Base-by-base conservation (phyloP, 768 basidiomycete genomes). In the Tricholoma flavovirens region DNA sequence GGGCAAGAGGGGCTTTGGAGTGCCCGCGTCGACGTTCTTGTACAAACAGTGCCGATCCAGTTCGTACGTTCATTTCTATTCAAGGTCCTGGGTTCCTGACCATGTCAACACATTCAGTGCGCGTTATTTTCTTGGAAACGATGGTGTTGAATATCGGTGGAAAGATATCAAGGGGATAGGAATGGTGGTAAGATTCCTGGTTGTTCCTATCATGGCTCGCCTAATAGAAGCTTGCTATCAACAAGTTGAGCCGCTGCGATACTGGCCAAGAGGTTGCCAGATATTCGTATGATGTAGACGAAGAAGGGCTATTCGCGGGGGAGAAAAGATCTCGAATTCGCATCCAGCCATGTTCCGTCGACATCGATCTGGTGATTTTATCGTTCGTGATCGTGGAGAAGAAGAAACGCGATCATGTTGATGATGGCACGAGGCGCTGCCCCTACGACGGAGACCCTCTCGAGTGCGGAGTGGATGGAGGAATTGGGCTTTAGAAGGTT, bases 331-430 rank as follows among this genome's bases (percentile, higher is more conserved):
- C 75, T 40, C 69, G 73, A 21, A 72, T 83, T 22, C 68, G 69
- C 42, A 74, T 82, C 46, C 72, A 80, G 52, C 77, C 80, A n/a
- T 73, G 70, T 54, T 69, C 71, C 26, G 64, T 81, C 19, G 77
- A 82, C 62, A 70, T 80, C 54, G 81, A 83, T 65, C 69, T 83
- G 49, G 68, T 83, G 38, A 66, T 83, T 11, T 66, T 83, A 22
- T 79, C 83, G 15, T 83, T 82, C 59, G 59, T 83, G 54, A 74
- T 84, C 54, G 74, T 82, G 72, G 81, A 81, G 69, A 80, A 76
- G 68, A 79, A 79, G 62, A 69, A 78, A 40, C 72, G 78, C 17
- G 77, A 78, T 42, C 66, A 66, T 48, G 64, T 63, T 1, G 72
- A 69, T 7, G 71, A 73, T 57, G 68, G 71, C 6, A 62, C 65